Conservation (phyloP, 2,329 filamentous ascomycete genomes). For the Blastomyces parvus region DNA sequence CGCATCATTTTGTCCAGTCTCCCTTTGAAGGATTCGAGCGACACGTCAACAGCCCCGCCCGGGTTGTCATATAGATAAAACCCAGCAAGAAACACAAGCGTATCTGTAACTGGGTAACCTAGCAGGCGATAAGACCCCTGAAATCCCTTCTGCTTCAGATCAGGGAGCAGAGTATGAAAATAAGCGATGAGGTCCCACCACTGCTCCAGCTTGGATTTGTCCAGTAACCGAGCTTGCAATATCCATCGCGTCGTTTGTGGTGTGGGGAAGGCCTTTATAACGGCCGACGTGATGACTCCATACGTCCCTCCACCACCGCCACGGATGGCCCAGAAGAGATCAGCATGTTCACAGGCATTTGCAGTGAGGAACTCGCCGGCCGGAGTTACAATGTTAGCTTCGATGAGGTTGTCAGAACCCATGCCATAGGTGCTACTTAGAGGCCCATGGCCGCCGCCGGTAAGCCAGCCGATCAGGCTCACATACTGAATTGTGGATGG, state of each 20-base stretch:
- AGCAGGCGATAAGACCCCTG: background rate
- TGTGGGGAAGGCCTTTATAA: background rate
- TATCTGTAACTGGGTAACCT: background rate
- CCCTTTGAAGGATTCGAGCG: background rate
- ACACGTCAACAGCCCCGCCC: background rate
- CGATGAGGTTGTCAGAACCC: slow-evolving; percentile 42
- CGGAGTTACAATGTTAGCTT: slow-evolving; percentile 40
- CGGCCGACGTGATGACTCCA: slow-evolving; percentile 39
- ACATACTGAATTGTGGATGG: background rate
- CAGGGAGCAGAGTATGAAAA: background rate
- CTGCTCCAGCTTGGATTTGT: background rate
- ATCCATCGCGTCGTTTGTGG: background rate
- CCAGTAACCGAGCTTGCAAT: background rate
- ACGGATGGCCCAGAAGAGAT: slow-evolving; percentile 42
- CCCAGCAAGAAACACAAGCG: background rate
- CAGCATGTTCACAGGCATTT: slow-evolving; percentile 32
- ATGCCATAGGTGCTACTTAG: slow-evolving; percentile 43
- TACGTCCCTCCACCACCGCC: slow-evolving; percentile 43
- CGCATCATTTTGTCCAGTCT: background rate
- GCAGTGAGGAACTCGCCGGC: slow-evolving; percentile 39
- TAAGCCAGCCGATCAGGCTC: background rate
- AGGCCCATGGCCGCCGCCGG: slow-evolving; percentile 44
- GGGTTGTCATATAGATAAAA: background rate
- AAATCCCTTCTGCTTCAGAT: background rate
- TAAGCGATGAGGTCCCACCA: background rate